These are phyloP conservation scores for Carex cristatella DNA, from an alignment of 176 grass and related monocot genomes.

Conservation along the genomic window DNA sequence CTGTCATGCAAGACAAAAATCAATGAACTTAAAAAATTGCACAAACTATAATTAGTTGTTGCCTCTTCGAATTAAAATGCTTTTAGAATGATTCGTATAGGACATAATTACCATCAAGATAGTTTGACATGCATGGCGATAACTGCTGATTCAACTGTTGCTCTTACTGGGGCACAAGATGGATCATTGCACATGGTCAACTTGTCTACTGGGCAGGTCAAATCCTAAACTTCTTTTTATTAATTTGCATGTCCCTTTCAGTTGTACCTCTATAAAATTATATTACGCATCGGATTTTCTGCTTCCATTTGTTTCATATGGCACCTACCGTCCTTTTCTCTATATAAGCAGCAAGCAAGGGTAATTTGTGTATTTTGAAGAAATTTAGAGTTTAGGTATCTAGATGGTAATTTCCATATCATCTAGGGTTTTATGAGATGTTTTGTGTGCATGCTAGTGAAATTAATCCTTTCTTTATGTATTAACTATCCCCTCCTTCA, in stretches of 20 bases:
- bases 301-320: background rate
- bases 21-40: background rate
- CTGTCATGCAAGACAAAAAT: background rate
- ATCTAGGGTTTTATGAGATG: background rate
- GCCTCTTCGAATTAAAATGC: background rate
- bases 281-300: background rate
- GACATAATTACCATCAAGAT: slow-evolving; percentile 75
- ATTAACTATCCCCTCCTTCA: background rate
- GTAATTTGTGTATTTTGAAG: background rate
- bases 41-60: background rate
- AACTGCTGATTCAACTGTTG: slow-evolving; percentile 55
- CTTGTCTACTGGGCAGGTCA: slow-evolving; percentile 63
- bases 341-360: background rate
- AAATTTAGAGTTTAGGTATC: background rate
- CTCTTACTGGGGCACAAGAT: slow-evolving; percentile 74
- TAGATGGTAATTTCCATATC: background rate
- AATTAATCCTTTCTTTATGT: background rate
- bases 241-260: slow-evolving; percentile 6
- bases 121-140: slow-evolving; percentile 82
- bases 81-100: slow-evolving; percentile 28
- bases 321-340: background rate
- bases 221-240: background rate
- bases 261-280: background rate
- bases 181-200: slow-evolving; percentile 72
- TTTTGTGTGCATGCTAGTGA: background rate